Evolutionary conservation across 2,329 filamentous ascomycete genomes (phyloP), one percentile per base, ranked within the genome.

Genomic region (Paraconiothyrium brasiliense): DNA sequence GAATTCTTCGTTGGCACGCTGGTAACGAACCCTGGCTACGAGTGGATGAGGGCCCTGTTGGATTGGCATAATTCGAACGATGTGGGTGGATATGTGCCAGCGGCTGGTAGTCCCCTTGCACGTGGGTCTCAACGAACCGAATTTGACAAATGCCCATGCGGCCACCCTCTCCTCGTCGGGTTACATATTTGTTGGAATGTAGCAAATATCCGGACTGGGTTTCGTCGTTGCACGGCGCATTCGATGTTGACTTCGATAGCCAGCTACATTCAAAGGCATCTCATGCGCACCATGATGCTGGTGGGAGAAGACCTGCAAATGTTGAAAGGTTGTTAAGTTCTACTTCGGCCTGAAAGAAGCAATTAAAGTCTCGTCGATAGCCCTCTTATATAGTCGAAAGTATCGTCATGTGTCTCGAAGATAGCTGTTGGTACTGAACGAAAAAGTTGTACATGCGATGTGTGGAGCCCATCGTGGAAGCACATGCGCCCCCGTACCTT

Each of bases 401-500:
- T 2, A 14, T 14, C 16, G 4, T 41, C n/a, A 3, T 30, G 3
- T 27, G 22, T 27, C 20, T 24, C 14, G 20, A 22, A 13, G 14
- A 13, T 14, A 22, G 16, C 6, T 46, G 39, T 35, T 34, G 39
- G 35, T 41, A 52, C 34, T 27, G 27, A 55, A 14, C n/a, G 1
- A 4, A 34, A 46, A 20, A 55, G 16, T 32, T 55, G 39, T 54
- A 43, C 52, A 55, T 44, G 8, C 10, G n/a, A n/a, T 30, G 6
- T 20, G 7, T 27, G 10, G 22, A 16, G 16, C 34, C 34, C 24
- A 46, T 20, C 20, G 20, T 43, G 13, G 34, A 54, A 24, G 37
- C 14, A 37, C 24, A 16, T 22, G 27, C 52, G 52, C 52, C 52
- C 34, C 50, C 14, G 16, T 37, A 8, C 46, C 46, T 48, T 48